Percentiles rank a stretch among this genome's conserved stretches.
Evolutionary conservation across 1,284 basidiomycete species (phyloP).

Genomic region (Microstroma glucosiphilum): DNA sequence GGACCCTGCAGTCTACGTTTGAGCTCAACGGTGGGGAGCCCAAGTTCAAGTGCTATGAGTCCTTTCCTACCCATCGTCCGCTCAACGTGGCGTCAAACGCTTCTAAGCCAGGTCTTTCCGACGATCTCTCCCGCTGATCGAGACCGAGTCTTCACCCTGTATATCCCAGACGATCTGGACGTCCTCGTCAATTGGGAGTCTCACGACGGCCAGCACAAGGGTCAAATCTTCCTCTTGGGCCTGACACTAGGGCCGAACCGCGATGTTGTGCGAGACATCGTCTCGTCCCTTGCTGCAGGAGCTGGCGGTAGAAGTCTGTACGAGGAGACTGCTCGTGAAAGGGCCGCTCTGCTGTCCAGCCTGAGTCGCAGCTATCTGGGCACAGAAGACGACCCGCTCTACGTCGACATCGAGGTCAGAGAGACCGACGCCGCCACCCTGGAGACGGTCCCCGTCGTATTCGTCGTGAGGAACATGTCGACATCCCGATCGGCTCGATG

Average conservation of each 20-base stretch:
- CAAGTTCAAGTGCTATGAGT: background rate
- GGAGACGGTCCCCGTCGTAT: background rate
- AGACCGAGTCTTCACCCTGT: constrained; percentile 21
- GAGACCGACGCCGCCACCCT: background rate
- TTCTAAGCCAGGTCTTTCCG: constrained; percentile 16
- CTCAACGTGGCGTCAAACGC: constrained; percentile 16
- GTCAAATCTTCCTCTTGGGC: constrained; percentile 20
- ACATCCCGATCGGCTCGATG: background rate
- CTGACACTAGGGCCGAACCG: constrained; percentile 22
- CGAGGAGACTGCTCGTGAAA: constrained; percentile 30
- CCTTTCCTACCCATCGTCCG: constrained; percentile 17
- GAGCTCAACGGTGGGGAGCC: background rate
- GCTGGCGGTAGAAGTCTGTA: constrained; percentile 28
- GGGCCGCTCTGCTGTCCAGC: constrained; percentile 21
- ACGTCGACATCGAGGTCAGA: constrained; percentile 10
- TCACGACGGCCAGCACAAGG: constrained; percentile 2
- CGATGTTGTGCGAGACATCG: constrained; percentile 11
- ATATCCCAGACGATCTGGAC: constrained; percentile 23
- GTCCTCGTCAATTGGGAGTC: constrained; percentile 17
- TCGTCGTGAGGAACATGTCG: constrained; percentile 15
- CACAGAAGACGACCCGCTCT: constrained; percentile 20
- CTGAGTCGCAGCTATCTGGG: constrained; percentile 22
- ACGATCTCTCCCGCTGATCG: constrained; percentile 16
- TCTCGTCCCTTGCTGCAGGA: background rate
- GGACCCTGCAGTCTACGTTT: background rate